Conservation (phyloP, 805 yeast genomes). For the Ogataea pignaliae region DNA sequence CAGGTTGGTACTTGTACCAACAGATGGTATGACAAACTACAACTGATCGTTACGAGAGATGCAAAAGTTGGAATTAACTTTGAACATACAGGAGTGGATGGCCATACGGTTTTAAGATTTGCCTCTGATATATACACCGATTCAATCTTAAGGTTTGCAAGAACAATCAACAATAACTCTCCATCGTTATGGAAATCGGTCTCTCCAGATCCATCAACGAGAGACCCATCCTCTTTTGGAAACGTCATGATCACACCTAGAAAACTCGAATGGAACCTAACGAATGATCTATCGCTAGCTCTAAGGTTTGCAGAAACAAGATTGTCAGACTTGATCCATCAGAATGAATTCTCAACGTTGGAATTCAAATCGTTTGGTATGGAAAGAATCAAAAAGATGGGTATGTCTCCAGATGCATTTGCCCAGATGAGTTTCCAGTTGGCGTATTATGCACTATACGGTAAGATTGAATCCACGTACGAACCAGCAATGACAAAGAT, state of each 20-base stretch:
- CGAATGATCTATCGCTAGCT: slow-evolving; percentile 71
- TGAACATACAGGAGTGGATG: slow-evolving; percentile 94
- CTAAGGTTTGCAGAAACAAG: slow-evolving; percentile 89
- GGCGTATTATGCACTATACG: slow-evolving; percentile 86
- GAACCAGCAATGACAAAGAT: slow-evolving; percentile 96
- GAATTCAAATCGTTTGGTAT: slow-evolving; percentile 75
- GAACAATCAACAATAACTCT: slow-evolving; percentile 68
- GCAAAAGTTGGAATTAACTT: slow-evolving; percentile 92
- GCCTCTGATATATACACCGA: slow-evolving; percentile 91
- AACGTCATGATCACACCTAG: slow-evolving; percentile 68
- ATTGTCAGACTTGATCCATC: slow-evolving; percentile 79
- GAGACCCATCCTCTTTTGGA: slow-evolving; percentile 39
- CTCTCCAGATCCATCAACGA: slow-evolving; percentile 43
- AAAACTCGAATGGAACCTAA: slow-evolving; percentile 83
- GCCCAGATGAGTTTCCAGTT: slow-evolving; percentile 93
- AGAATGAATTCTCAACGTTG: slow-evolving; percentile 78
- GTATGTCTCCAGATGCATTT: slow-evolving; percentile 90
- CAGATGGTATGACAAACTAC: slow-evolving; percentile 88
- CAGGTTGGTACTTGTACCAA: slow-evolving; percentile 94
- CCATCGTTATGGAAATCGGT: slow-evolving; percentile 65
- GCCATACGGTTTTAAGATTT: slow-evolving; percentile 85
- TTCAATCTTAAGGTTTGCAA: slow-evolving; percentile 82
- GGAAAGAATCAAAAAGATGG: slow-evolving; percentile 74
- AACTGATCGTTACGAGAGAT: slow-evolving; percentile 79
- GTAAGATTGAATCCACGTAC: slow-evolving; percentile 88